A percentile compares a stretch with the other conserved stretches of the same genome.
Evolutionary conservation across 2,329 filamentous ascomycete species (phyloP).

Genomic region (Thermoascus crustaceus): DNA sequence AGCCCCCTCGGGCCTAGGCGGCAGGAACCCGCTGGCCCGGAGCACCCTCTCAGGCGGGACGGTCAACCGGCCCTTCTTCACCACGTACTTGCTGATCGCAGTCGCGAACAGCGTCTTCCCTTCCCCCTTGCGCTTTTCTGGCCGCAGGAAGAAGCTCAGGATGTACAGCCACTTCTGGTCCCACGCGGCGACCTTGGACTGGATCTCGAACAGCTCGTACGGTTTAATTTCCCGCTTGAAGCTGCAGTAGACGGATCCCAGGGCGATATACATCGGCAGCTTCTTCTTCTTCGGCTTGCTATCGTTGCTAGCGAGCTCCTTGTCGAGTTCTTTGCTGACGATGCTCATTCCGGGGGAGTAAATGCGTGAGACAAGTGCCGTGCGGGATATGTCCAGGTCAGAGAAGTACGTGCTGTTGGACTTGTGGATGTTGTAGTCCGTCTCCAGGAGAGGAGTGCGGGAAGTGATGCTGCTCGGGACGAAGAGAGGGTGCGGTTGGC

Average conservation of each 20-base stretch:
- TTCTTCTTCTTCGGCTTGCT: conserved; percentile 41
- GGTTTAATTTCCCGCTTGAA: conserved; percentile 68
- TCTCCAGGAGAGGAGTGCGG: conserved; percentile 64
- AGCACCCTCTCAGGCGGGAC: conserved; percentile 74
- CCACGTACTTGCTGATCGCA: conserved; percentile 70
- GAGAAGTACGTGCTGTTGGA: conserved; percentile 79
- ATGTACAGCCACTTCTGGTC: conserved; percentile 77
- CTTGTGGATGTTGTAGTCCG: conserved; percentile 81
- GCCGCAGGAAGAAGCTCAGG: conserved; percentile 61
- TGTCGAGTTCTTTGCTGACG: conserved; percentile 46
- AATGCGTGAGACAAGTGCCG: conserved; percentile 67
- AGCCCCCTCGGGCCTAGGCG: conserved; percentile 56
- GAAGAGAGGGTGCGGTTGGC: conserved; percentile 57
- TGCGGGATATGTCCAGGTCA: conserved; percentile 75
- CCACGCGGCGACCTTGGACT: conserved; percentile 63
- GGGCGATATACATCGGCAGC: conserved; percentile 52
- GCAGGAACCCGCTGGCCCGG: conserved; percentile 63
- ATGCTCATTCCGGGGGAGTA: conserved; percentile 50
- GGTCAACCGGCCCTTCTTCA: conserved; percentile 74
- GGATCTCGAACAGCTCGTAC: conserved; percentile 64
- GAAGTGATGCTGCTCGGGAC: conserved; percentile 59
- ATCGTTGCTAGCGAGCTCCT: conserved; percentile 46
- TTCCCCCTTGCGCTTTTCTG: conserved; percentile 40
- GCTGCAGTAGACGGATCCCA: conserved; percentile 64
- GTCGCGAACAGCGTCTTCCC: conserved; percentile 60